Evolutionary conservation across 2,329 filamentous ascomycete species (phyloP), one percentile per base, ranked within the genome.

Genomic region (Trichoderma semiorbis): DNA sequence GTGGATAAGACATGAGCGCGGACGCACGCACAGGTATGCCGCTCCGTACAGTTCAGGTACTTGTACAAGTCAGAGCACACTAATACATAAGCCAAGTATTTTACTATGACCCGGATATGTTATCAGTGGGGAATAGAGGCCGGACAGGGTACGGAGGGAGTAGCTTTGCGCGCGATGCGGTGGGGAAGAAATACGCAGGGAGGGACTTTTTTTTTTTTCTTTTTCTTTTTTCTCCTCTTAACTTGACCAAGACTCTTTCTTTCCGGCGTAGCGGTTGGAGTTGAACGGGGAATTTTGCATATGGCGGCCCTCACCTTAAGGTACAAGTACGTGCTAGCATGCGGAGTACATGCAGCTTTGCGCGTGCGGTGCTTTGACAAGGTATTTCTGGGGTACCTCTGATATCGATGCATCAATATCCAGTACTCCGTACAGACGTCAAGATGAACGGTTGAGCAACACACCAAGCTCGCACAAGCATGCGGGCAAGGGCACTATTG

Each of bases 91-190:
- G 18, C 18, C 39, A 43, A 43, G 18, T 43, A 43, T 43, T 43
- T 4, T 43, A 50, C 36, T 28, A 60, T 14, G 55, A 28, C 39
- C 43, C n/a, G 63, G 63, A 69, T 28, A 57, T 26, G 39, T 53
- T 53, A 69, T 69, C 57, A 53, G 67, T 69, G 67, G 67, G 66
- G 66, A 69, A 53, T 0, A 36, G 30, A 34, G 65, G 36, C 55
- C 57, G 57, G 28, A 69, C 67, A 62, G 67, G 55, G 67, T 62
- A 32, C 57, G n/a, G 18, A 60, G n/a, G 11, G 30, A 32, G 57
- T 50, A 67, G 64, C 64, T 34, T 69, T 69, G 55, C 66, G 66
- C 66, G 55, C 66, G 65, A 69, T 69, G 10, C 16, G 28, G 66
- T 69, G 66, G 57, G 39, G 66, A 53, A 34, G 30, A n/a, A 61